Evolutionary conservation across 495 filamentous ascomycete genomes (phyloP).

Genomic region (Acidomyces sp.): DNA sequence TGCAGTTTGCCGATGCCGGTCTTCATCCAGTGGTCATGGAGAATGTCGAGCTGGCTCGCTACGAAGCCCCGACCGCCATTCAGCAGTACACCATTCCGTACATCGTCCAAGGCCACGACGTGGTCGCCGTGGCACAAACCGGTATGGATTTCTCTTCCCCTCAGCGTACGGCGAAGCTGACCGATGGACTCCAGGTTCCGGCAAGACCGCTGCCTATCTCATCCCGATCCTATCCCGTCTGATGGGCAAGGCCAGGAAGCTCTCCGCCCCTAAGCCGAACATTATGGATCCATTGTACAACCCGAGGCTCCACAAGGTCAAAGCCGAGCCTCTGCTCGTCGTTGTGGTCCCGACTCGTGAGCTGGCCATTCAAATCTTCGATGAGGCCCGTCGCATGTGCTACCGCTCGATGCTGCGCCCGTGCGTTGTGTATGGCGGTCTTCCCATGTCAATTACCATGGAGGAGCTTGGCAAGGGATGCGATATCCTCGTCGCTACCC

Average conservation of each 20-base stretch:
- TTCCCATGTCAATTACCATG: slow-evolving; percentile 49
- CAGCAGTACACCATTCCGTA: slow-evolving; percentile 74
- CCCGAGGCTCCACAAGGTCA: slow-evolving; percentile 31
- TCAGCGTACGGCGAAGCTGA: slow-evolving; percentile 3
- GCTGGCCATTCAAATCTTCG: slow-evolving; percentile 84
- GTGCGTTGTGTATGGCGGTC: slow-evolving; percentile 81
- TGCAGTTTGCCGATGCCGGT: slow-evolving; percentile 58
- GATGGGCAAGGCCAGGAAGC: slow-evolving; percentile 85
- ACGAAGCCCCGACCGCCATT: slow-evolving; percentile 63
- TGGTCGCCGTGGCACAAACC: slow-evolving; percentile 83
- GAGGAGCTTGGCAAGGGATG: slow-evolving; percentile 68
- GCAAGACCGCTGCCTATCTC: slow-evolving; percentile 88
- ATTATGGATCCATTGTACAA: slow-evolving; percentile 31
- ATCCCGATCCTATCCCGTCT: slow-evolving; percentile 79
- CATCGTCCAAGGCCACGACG: slow-evolving; percentile 54
- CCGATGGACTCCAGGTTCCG: slow-evolving; percentile 54
- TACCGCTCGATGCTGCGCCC: slow-evolving; percentile 92
- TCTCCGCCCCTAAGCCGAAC: slow-evolving; percentile 62
- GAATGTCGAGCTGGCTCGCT: slow-evolving; percentile 60
- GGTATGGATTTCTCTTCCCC: slow-evolving; percentile 41
- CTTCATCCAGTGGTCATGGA: slow-evolving; percentile 71
- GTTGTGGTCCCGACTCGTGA: slow-evolving; percentile 81
- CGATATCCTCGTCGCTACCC: slow-evolving; percentile 77
- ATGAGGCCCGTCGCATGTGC: slow-evolving; percentile 78
- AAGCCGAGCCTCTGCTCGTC: slow-evolving; percentile 74